Evolutionary conservation across 2,329 filamentous ascomycete genomes (phyloP), one percentile per base, ranked within the genome.

Genomic region (Botryotinia narcissicola): DNA sequence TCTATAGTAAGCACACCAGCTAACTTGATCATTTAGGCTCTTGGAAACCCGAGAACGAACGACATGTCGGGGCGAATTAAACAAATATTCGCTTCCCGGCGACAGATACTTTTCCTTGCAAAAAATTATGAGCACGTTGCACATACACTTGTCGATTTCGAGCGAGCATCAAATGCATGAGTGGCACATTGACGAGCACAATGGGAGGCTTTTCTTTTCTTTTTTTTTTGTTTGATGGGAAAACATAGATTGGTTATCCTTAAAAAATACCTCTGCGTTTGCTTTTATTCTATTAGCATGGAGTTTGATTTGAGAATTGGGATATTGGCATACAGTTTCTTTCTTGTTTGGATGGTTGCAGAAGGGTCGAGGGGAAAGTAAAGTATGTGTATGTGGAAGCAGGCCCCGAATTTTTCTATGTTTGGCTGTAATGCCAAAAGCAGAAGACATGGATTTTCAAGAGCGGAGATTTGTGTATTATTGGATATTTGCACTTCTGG

Each of bases 11-110:
- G 9, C 35, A 35, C 42, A 29, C n/a, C 40, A 59, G 60, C 75
- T 76, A 70, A 71, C 32, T 16, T 62, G 22, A 46, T 71, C 3
- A 14, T 32, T 29, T 69, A 93, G 91, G 91, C 67, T 91, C 90
- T 5, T 94, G 91, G 91, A 94, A 94, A 81, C 91, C 92, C 37
- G 91, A 93, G 80, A 87, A 83, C 77, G 88, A 92, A 80, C 87
- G 91, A 76, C 90, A 93, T 78, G 92, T 93, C 78, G 91, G 91
- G 46, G 57, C 20, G 12, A 57, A 25, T 51, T n/a, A 46, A 20
- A 64, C 10, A 46, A 64, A 25, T 37, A 25, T 46, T 32, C 60
- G 14, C 12, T 35, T 46, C 25, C 48, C 60, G 20, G 48, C 48
- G 29, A 16, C 32, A 18, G 54, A 64, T 57, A 29, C 48, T 59